These are phyloP conservation scores for Murraya paniculata DNA, from an alignment of 345 rosid genomes.

Conservation along the genomic window DNA sequence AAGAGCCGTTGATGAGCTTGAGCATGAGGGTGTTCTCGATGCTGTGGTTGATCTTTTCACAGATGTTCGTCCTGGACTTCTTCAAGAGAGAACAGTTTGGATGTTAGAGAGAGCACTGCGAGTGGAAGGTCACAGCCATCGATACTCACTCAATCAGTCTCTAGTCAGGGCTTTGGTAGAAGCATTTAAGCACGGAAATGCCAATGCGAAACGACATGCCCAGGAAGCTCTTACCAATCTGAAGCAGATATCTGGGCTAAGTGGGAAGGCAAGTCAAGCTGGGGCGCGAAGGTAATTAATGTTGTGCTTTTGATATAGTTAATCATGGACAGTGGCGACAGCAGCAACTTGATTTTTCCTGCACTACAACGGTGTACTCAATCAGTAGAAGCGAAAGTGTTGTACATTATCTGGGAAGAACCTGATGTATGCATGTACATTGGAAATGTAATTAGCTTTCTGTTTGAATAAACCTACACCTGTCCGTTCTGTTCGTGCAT, in stretches of 20 bases:
- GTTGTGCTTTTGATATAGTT: neutral
- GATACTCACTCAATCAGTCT: conserved; percentile 32
- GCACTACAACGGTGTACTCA: neutral
- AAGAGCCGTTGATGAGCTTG: conserved; percentile 33
- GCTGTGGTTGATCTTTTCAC: conserved; percentile 30
- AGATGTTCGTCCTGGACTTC: conserved; percentile 34
- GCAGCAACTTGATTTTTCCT: conserved; percentile 8
- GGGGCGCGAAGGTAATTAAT: conserved; percentile 21
- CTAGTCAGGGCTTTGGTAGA: conserved; percentile 41
- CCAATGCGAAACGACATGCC: conserved; percentile 32
- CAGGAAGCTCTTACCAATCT: conserved; percentile 45
- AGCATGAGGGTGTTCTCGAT: conserved; percentile 19
- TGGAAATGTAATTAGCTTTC: neutral
- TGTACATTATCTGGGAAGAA: conserved; percentile 6
- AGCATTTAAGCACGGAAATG: conserved; percentile 38
- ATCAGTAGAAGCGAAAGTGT: conserved; percentile 3
- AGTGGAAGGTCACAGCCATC: conserved; percentile 32
- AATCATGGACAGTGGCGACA: conserved; percentile 9
- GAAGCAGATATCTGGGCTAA: conserved; percentile 33
- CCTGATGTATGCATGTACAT: neutral
- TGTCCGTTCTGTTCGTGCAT: too few species aligned
- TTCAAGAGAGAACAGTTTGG: conserved; percentile 39
- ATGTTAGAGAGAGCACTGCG: conserved; percentile 35
- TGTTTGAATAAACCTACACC: neutral
- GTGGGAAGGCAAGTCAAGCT: conserved; percentile 28